Evolutionary conservation across 2,329 filamentous ascomycete species (phyloP).

Genomic region (Endocalyx cinctus): DNA sequence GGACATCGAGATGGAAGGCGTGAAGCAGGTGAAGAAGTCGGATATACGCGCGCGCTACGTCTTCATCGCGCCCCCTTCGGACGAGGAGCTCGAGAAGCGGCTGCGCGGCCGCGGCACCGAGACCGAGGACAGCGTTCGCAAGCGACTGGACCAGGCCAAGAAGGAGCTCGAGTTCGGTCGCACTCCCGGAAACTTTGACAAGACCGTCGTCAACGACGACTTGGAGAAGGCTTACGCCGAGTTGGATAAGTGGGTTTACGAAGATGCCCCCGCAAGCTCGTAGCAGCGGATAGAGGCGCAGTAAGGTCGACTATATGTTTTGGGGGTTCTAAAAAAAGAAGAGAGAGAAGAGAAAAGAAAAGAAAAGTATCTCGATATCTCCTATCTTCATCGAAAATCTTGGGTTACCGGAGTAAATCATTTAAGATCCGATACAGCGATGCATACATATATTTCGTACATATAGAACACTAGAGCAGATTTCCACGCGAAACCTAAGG

Average conservation of each 20-base stretch:
- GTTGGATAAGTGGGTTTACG: conserved; percentile 34
- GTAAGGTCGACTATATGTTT: too few relatives aligned
- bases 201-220: conserved; percentile 61
- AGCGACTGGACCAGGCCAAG: conserved; percentile 66
- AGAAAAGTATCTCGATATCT: too few relatives aligned
- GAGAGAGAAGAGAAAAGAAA: too few relatives aligned
- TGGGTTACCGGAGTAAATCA: too few relatives aligned
- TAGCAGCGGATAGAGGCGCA: too few relatives aligned
- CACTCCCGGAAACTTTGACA: conserved; percentile 61
- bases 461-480: too few relatives aligned
- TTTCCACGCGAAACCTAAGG: too few relatives aligned
- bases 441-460: too few relatives aligned
- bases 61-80: conserved; percentile 76
- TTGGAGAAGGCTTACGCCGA: conserved; percentile 48
- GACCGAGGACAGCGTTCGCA: conserved; percentile 64
- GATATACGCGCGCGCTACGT: conserved; percentile 72
- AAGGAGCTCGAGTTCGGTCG: conserved; percentile 70
- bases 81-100: conserved; percentile 68
- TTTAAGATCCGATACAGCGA: too few relatives aligned
- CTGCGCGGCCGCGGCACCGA: conserved; percentile 76
- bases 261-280: too few relatives aligned
- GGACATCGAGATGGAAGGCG: conserved; percentile 97
- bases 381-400: too few relatives aligned
- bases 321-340: too few relatives aligned
- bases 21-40: conserved; percentile 85